Evolutionary conservation across 2,329 filamentous ascomycete genomes (phyloP).

Genomic region (Cadophora gregata): DNA sequence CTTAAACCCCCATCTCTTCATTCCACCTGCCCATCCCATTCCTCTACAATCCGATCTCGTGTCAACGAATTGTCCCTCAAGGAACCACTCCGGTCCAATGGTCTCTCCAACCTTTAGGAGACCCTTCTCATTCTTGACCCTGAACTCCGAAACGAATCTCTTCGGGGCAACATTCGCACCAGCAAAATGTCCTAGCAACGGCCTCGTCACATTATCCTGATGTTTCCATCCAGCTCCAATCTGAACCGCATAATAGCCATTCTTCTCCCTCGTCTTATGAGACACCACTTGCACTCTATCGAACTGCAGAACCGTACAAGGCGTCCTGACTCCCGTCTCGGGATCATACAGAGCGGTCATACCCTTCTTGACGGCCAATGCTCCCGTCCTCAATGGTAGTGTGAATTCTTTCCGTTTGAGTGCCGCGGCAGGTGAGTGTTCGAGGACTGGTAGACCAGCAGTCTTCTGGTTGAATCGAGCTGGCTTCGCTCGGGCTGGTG

Average conservation of each 20-base stretch:
- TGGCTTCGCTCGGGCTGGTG: conserved; percentile 57
- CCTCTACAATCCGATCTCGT: conserved; percentile 79
- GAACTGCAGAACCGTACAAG: conserved; percentile 92
- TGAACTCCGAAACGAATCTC: conserved; percentile 83
- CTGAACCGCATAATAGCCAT: conserved; percentile 96
- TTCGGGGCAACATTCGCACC: conserved; percentile 83
- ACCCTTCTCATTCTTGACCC: conserved; percentile 75
- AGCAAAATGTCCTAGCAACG: conserved; percentile 88
- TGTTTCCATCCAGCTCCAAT: conserved; percentile 79
- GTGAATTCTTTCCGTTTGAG: conserved; percentile 63
- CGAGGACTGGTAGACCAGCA: conserved; percentile 61
- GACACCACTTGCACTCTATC: conserved; percentile 90
- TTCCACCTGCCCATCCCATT: conserved; percentile 94
- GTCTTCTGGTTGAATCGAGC: conserved; percentile 62
- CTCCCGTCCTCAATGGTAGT: conserved; percentile 75
- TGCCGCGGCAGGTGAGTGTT: conserved; percentile 64
- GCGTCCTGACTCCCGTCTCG: conserved; percentile 74
- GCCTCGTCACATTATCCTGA: conserved; percentile 77
- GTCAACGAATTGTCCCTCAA: conserved; percentile 89
- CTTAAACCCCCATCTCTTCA: conserved; percentile 92
- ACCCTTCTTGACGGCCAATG: conserved; percentile 88
- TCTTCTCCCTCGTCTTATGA: conserved; percentile 78
- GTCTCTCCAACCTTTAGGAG: conserved; percentile 76
- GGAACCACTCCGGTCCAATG: conserved; percentile 89
- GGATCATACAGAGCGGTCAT: conserved; percentile 90